Base-by-base conservation (phyloP, 768 basidiomycete species). In the Boletus rubroflammeus region DNA sequence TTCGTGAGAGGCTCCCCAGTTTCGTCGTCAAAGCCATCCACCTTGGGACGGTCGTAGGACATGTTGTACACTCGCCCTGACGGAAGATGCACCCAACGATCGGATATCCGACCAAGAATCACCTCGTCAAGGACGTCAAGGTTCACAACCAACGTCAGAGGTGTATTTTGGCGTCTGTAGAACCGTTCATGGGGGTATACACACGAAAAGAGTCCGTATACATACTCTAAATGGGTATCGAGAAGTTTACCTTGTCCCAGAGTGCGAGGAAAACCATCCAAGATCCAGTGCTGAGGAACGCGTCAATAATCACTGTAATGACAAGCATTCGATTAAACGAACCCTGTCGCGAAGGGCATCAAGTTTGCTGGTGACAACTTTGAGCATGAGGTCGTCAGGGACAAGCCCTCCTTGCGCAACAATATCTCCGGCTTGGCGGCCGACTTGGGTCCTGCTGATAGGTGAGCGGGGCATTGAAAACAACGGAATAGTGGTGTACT, bases 261-360 rank as follows among this genome's bases (percentile, higher is more conserved):
- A 11, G 93, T 96, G 35, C 93, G 85, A 48, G 94, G 94, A 64
- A 96, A 95, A 28, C 94, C 94, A 60, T 96, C 94, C 41, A 95
- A 70, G 58, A 96, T 88, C 93, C 93, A 95, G 64, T 90, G 86
- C 89, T 93, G 56, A 11, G 15, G 35, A 17, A 42, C 17, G 31
- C 8, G 50, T 51, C 43, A 50, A 55, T 9, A 11, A 44, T 21
- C 14, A 31, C 21, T 13, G 31, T 21, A 8, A 17, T 11, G 45
- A 32, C 1, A 14, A 25, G 21, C 15, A 21, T 5, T 7, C 11
- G 39, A 17, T 17, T 3, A n/a, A 36, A 43, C 47, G 56, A 74
- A 88, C 90, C 77, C 80, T 84, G 71, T 86, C 82, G 44, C 79
- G 78, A 47, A 90, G 73, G 15, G 68, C 62, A 60, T 88, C 83